Conservation (phyloP, 495 filamentous ascomycete genomes). For the Glutinoglossum americanum region DNA sequence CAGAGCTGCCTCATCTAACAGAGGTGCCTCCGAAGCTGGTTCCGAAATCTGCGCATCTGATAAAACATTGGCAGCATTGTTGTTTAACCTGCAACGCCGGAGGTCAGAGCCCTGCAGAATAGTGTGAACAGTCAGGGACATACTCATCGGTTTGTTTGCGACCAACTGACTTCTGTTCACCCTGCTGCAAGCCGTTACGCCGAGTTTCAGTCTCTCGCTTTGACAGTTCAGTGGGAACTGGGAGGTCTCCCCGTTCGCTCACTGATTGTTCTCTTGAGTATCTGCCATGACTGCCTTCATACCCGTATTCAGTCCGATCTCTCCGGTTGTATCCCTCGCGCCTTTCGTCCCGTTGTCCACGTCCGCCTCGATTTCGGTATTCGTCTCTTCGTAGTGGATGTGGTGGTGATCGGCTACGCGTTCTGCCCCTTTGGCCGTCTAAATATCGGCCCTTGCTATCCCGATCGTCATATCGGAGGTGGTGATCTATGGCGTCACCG, state of each 20-base stretch:
- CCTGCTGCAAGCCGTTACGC: constrained; percentile 18
- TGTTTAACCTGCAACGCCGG: background rate
- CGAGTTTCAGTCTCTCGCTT: constrained; percentile 23
- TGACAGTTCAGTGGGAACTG: constrained; percentile 27
- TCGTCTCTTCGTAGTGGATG: background rate
- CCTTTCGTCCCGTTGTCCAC: constrained; percentile 10
- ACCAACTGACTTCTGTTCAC: background rate
- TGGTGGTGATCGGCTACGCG: constrained; percentile 32
- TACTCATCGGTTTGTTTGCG: constrained; percentile 6
- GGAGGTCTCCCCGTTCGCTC: constrained; percentile 40
- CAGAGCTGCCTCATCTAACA: constrained; percentile 52
- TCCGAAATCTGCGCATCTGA: constrained; percentile 2
- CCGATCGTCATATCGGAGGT: constrained; percentile 31
- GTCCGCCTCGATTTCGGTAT: constrained; percentile 22
- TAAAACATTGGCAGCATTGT: constrained; percentile 7
- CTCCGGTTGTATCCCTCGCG: constrained; percentile 12
- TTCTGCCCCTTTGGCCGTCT: constrained; percentile 38
- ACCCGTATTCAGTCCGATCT: constrained; percentile 11
- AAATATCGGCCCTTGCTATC: constrained; percentile 3
- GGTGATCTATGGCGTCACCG: constrained; percentile 24
- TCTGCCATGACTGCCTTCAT: constrained; percentile 12
- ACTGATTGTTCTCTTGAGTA: constrained; percentile 37
- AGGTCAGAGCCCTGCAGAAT: background rate
- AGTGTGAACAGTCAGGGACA: constrained; percentile 8
- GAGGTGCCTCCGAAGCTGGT: constrained; percentile 13